A percentile compares a stretch with the other conserved stretches of the same genome.
These are phyloP conservation scores for Tylopilus felleus DNA, from an alignment of 768 basidiomycete genomes.

Conservation along the genomic window DNA sequence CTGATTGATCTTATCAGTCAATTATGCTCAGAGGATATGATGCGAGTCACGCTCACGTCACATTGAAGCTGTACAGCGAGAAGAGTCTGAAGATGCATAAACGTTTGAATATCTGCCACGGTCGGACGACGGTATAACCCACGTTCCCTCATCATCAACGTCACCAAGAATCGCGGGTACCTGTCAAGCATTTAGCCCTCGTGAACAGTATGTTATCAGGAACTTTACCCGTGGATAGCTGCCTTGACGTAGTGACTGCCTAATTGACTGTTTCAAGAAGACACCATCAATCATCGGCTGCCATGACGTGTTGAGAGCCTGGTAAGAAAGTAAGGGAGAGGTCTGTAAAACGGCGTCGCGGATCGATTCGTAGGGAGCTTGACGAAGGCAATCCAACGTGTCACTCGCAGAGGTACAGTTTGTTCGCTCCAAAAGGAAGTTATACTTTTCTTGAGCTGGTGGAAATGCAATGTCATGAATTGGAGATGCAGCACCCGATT, in stretches of 20 bases:
- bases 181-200: background rate
- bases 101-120: background rate
- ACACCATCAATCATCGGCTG: constrained; percentile 5
- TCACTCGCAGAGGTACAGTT: constrained; percentile 11
- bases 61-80: constrained; percentile 14
- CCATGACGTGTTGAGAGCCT: constrained; percentile 12
- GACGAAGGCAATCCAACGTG: constrained; percentile 17
- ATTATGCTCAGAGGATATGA: background rate
- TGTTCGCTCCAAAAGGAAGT: constrained; percentile 12
- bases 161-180: background rate
- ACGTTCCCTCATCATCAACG: constrained; percentile 4
- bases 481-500: constrained; percentile 12
- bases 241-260: constrained; percentile 21
- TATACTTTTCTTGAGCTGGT: constrained; percentile 12
- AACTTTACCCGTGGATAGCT: constrained; percentile 28
- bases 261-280: background rate
- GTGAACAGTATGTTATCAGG: background rate
- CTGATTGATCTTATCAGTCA: background rate
- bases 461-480: constrained; percentile 1
- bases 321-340: constrained; percentile 9
- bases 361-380: constrained; percentile 13
- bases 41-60: constrained; percentile 21
- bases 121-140: background rate
- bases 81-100: constrained; percentile 20
- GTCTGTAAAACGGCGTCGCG: constrained; percentile 8